phyloP scores from a whole-genome alignment of 768 basidiomycete genomes.

The Pulveroboletus ravenelii region DNA sequence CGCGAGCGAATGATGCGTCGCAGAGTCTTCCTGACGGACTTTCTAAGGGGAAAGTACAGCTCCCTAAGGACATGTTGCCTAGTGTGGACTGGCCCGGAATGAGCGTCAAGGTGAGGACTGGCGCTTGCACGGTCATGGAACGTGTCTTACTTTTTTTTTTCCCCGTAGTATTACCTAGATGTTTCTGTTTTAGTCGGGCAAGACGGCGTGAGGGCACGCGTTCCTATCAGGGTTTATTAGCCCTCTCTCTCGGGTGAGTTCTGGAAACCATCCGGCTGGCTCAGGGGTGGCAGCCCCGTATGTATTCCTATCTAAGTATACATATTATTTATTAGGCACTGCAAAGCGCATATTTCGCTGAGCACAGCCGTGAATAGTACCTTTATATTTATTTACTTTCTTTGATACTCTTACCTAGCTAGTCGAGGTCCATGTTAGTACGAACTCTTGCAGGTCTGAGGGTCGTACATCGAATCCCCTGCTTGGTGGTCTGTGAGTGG shows the following conservation, averaged over 20 bases:
- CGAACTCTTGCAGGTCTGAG: too few relatives aligned
- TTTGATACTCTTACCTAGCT: too few relatives aligned
- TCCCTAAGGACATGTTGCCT: conserved; percentile 58
- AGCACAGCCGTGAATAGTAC: not conserved
- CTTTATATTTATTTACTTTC: too few relatives aligned
- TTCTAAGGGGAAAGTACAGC: conserved; percentile 51
- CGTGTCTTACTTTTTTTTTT: conserved; percentile 2
- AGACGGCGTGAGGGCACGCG: conserved; percentile 55
- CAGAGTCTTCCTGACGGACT: conserved; percentile 63
- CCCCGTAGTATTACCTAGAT: conserved; percentile 63
- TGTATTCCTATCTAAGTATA: not conserved
- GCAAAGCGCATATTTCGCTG: conserved; percentile 10
- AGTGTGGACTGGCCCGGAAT: conserved; percentile 64
- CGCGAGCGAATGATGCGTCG: conserved; percentile 42
- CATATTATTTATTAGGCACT: not conserved
- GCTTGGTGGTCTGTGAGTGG: too few relatives aligned
- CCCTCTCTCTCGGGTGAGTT: not conserved
- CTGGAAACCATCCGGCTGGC: not conserved
- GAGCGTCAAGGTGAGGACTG: conserved; percentile 53
- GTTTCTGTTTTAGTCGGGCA: conserved; percentile 62
- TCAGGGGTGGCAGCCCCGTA: not conserved
- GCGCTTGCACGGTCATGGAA: conserved; percentile 8
- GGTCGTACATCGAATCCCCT: too few relatives aligned
- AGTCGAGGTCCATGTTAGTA: too few relatives aligned
- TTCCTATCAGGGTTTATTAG: conserved; percentile 57